phyloP scores from a whole-genome alignment of 2,329 filamentous ascomycete genomes.

The Fusarium papillatum region DNA sequence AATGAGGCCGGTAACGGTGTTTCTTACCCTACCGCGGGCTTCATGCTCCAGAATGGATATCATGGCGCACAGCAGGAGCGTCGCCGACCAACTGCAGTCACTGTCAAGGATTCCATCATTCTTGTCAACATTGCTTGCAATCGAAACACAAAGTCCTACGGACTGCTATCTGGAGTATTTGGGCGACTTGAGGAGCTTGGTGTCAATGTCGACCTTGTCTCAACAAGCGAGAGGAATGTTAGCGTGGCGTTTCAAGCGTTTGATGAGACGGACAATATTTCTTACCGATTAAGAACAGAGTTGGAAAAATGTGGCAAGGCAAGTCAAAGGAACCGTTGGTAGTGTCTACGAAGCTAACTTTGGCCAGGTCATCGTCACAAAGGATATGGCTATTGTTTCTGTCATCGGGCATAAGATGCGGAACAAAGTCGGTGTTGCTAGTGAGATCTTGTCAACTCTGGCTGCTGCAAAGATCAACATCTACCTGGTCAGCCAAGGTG shows the following conservation, averaged over 20 bases:
- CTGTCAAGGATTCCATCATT: neutral
- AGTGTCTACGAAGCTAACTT: neutral
- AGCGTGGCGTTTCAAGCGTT: neutral
- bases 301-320: neutral
- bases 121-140: neutral
- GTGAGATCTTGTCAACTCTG: neutral
- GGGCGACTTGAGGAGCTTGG: neutral
- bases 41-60: neutral
- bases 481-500: neutral
- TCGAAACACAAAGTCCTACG: neutral
- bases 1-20: neutral
- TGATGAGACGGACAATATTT: neutral
- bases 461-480: neutral
- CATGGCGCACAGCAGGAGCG: neutral
- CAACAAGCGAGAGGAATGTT: neutral
- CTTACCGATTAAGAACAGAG: neutral
- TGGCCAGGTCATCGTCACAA: neutral
- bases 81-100: neutral
- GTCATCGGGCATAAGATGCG: neutral
- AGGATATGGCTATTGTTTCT: neutral
- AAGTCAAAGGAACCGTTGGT: neutral
- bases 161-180: neutral
- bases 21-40: neutral
- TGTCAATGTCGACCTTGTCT: neutral
- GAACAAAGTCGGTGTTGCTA: neutral